Conservation (phyloP, 208 protist species). For the Wallacemonas sp. region DNA sequence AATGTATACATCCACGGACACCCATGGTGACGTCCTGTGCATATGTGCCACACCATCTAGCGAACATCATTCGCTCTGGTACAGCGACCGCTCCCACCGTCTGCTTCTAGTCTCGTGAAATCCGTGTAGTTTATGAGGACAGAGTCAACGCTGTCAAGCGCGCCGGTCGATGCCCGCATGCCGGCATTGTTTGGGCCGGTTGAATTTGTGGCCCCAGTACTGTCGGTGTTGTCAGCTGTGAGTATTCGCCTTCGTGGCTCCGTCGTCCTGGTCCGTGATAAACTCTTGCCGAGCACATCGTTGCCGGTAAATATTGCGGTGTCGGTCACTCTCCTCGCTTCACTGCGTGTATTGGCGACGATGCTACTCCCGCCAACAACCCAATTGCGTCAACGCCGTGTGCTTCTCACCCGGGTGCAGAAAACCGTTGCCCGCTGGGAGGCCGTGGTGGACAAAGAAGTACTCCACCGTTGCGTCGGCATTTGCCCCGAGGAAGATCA, state of each 20-base stretch:
- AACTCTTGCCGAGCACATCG: not conserved
- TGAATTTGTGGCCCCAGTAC: too few species aligned
- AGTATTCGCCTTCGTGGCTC: not conserved
- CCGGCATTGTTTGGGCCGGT: too few species aligned
- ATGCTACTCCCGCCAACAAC: conserved; percentile 24
- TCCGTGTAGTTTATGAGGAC: too few species aligned
- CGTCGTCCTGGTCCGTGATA: not conserved
- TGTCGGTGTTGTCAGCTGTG: not conserved
- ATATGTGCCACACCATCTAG: too few species aligned
- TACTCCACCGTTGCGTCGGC: conserved; percentile 20
- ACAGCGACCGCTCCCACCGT: too few species aligned
- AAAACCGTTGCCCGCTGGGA: conserved; percentile 44
- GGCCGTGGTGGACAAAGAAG: conserved; percentile 33
- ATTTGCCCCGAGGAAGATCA: conserved; percentile 4
- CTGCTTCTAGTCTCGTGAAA: not conserved
- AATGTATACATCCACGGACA: too few species aligned
- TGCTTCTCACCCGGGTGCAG: conserved; percentile 29
- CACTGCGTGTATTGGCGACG: conserved; percentile 17
- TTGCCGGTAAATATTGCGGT: not conserved
- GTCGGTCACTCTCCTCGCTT: conserved; percentile 14
- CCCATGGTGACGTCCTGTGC: too few species aligned
- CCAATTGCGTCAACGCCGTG: conserved; percentile 36
- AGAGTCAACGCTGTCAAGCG: too few species aligned
- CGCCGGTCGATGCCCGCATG: too few species aligned
- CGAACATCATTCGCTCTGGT: too few species aligned